Evolutionary conservation across 2,329 filamentous ascomycete genomes (phyloP).

Genomic region (Dactylellina parvicollis): DNA sequence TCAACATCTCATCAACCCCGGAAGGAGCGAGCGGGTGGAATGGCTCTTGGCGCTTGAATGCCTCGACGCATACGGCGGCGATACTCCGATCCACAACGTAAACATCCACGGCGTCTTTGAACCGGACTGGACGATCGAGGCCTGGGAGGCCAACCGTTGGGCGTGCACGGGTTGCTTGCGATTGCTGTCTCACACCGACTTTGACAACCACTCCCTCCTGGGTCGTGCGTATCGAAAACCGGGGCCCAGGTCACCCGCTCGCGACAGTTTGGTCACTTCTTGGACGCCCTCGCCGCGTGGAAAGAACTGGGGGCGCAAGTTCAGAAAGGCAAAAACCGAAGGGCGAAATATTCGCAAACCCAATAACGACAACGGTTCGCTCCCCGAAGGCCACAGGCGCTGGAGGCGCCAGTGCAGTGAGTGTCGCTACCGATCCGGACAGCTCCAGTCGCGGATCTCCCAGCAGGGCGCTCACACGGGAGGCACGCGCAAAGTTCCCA

Average conservation of each 20-base stretch:
- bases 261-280: neutral
- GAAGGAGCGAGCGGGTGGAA: slow-evolving; percentile 25
- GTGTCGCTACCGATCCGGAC: slow-evolving; percentile 23
- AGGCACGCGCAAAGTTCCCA: slow-evolving; percentile 13
- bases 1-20: slow-evolving; percentile 29
- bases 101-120: slow-evolving; percentile 5
- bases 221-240: slow-evolving; percentile 49
- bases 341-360: slow-evolving; percentile 11
- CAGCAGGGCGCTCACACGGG: neutral
- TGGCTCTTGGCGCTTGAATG: slow-evolving; percentile 46
- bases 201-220: slow-evolving; percentile 53
- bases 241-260: slow-evolving; percentile 1
- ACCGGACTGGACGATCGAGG: slow-evolving; percentile 27
- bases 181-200: slow-evolving; percentile 32
- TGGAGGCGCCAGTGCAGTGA: slow-evolving; percentile 47
- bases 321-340: neutral
- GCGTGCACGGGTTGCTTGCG: slow-evolving; percentile 42
- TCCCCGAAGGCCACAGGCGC: slow-evolving; percentile 37
- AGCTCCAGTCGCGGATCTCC: slow-evolving; percentile 16
- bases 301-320: neutral
- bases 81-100: neutral
- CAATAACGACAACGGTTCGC: neutral
- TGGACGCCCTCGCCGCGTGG: slow-evolving; percentile 17
- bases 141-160: slow-evolving; percentile 41
- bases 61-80: slow-evolving; percentile 23